Base-by-base conservation (phyloP, 306 rosid species). In the Luffa acutangula region DNA sequence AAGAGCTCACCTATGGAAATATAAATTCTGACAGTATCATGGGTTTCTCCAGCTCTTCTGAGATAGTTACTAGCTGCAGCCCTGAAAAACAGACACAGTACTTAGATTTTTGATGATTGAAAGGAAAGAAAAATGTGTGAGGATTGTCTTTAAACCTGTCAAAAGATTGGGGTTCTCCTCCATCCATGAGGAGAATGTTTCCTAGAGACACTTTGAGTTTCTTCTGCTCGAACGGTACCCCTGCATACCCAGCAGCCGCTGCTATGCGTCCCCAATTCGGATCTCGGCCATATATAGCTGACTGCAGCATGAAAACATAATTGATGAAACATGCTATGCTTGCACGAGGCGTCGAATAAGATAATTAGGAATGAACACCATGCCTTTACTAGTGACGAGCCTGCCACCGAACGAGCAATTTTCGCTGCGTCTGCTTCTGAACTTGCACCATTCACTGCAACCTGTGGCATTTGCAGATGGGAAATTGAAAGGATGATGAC, bases 211-310 rank as follows among this genome's bases (percentile, higher is more conserved):
- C 96, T 84, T 85, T 83, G 63, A 95, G 97, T 82, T 85, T 86
- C 60, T 48, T 86, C 86, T 90, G 97, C 75, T 88, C 83, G 80
- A 95, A 95, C 37, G 89, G 49, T 82, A 93, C 82, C 81, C 99
- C 99, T 0, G 97, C 87, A 83, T 91, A 91, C 63, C 97, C 99
- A 36, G 99, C 96, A 25, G 99, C 97, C 34, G 86, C 85, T 33
- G 97, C 99, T 51, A 95, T 93, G 74, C 97, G 97, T 71, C 99
- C 99, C 99, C 99, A 95, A 34, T 95, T 93, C 52, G 99, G 97
- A 80, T 91, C 99, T 90, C 97, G 87, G 43, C 98, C 98, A 65
- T 90, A 91, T 64, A 92, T 84, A 66, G 98, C 97, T 52, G 98
- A 92, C 97, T 94, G 89, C 74, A 76, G 67, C 58, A 49, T 31